phyloP scores from a whole-genome alignment of 129 eudicot genomes.

The Flaveria trinervia region DNA sequence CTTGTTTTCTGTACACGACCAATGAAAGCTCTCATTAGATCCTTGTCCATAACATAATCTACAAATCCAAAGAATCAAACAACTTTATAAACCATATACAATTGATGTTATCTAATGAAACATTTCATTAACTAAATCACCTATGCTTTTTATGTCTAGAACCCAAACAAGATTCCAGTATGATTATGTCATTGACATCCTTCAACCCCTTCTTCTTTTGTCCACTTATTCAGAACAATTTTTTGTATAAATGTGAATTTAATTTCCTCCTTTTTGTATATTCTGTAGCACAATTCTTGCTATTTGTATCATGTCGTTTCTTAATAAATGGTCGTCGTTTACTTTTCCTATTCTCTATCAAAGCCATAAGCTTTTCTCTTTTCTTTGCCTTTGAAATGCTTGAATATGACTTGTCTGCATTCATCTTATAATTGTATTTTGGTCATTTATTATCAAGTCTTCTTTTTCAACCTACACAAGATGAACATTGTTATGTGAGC shows the following conservation, averaged over 20 bases:
- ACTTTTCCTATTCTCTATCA: neutral
- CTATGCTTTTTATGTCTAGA: constrained; percentile 16
- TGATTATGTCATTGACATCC: constrained; percentile 4
- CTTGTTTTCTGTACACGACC: constrained; percentile 32
- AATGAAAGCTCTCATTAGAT: constrained; percentile 46
- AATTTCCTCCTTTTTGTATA: neutral
- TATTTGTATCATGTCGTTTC: neutral
- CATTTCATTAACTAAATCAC: neutral
- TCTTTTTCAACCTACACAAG: constrained; percentile 7
- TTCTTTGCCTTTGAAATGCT: constrained; percentile 1
- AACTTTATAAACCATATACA: constrained; percentile 12
- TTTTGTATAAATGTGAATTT: constrained; percentile 25
- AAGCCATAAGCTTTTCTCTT: constrained; percentile 20
- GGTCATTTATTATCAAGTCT: neutral
- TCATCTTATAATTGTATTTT: neutral
- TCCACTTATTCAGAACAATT: neutral
- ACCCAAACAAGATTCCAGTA: constrained; percentile 2
- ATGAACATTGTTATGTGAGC: neutral
- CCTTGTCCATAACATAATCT: constrained; percentile 42
- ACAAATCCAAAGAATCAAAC: constrained; percentile 29
- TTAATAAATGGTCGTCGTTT: neutral
- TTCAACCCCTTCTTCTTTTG: constrained; percentile 7
- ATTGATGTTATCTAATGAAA: neutral
- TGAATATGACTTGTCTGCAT: neutral
- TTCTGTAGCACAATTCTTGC: neutral